Evolutionary conservation across 176 grass and related monocot species (phyloP).

Genomic region (Rhynchospora pubera): DNA sequence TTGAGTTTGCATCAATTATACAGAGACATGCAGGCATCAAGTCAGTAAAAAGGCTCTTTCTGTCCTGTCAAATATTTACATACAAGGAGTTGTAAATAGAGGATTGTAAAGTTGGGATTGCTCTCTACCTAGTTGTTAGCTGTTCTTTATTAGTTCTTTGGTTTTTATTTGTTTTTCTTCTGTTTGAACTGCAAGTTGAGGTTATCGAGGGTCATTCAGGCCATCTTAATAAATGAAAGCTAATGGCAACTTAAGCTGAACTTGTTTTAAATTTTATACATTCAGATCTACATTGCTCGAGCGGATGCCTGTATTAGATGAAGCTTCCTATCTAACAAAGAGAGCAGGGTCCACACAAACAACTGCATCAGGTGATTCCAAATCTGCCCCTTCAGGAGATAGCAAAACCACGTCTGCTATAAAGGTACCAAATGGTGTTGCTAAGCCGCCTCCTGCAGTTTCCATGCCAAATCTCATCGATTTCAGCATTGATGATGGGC

Average conservation of each 20-base stretch:
- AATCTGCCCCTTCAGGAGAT: conserved; percentile 38
- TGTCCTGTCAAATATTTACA: conserved; percentile 1
- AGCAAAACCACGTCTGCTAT: conserved; percentile 25
- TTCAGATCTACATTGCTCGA: conserved; percentile 94
- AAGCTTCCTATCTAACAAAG: conserved; percentile 64
- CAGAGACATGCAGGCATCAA: conserved; percentile 86
- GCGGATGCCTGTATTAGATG: conserved; percentile 95
- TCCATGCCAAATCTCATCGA: conserved; percentile 84
- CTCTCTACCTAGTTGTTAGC: background rate
- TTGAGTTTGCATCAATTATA: conserved; percentile 96
- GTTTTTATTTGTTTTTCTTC: conserved; percentile 14
- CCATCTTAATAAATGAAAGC: background rate
- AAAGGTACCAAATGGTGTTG: conserved; percentile 84
- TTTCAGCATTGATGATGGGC: conserved; percentile 69
- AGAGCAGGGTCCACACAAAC: conserved; percentile 54
- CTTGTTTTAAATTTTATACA: background rate
- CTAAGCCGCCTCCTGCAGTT: conserved; percentile 50
- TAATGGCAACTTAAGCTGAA: background rate
- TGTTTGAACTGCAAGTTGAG: conserved; percentile 11
- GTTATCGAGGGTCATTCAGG: background rate
- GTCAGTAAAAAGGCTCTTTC: conserved; percentile 31
- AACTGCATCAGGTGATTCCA: conserved; percentile 37
- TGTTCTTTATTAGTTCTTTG: background rate
- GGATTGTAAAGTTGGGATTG: background rate
- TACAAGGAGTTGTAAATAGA: background rate